Percentiles rank a stretch among this genome's conserved stretches.
phyloP scores from a whole-genome alignment of 768 basidiomycete genomes.

The Rhizopogon sp. region DNA sequence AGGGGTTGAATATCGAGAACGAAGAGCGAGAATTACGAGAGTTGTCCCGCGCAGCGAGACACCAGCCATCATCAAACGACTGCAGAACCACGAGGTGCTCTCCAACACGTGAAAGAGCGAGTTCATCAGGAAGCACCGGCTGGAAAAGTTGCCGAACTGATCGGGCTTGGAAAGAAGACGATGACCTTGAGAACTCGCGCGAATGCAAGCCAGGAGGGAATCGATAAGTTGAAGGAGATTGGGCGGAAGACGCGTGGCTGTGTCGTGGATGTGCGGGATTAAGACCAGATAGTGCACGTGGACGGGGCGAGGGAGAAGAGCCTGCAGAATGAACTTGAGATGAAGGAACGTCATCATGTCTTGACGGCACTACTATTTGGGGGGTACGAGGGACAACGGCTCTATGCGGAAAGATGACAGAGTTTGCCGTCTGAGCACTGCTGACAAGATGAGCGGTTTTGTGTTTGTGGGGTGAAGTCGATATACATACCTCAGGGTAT shows the following conservation, averaged over 20 bases:
- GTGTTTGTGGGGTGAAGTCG: background rate
- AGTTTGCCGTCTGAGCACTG: constrained; percentile 35
- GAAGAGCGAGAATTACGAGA: constrained; percentile 37
- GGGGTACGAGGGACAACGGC: constrained; percentile 30
- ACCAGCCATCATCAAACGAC: constrained; percentile 80
- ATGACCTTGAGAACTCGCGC: constrained; percentile 8
- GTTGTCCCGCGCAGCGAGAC: constrained; percentile 56
- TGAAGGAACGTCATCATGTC: constrained; percentile 38
- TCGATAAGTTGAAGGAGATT: constrained; percentile 30
- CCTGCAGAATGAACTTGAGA: constrained; percentile 26
- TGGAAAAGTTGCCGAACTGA: constrained; percentile 62
- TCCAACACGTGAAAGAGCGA: constrained; percentile 46
- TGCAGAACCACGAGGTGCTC: constrained; percentile 60
- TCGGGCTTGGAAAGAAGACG: constrained; percentile 35
- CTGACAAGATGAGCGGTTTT: constrained; percentile 28
- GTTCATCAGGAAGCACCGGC: constrained; percentile 72
- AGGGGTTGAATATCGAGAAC: constrained; percentile 37
- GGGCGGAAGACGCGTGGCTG: constrained; percentile 29
- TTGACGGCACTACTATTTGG: constrained; percentile 38
- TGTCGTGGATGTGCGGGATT: constrained; percentile 19
- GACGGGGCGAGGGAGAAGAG: constrained; percentile 12
- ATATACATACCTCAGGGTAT: constrained; percentile 10
- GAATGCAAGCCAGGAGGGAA: constrained; percentile 5
- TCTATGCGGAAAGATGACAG: constrained; percentile 51
- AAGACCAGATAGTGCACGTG: constrained; percentile 13